These are phyloP conservation scores for Xylaria sp. DNA, from an alignment of 495 filamentous ascomycete genomes.

Conservation along the genomic window DNA sequence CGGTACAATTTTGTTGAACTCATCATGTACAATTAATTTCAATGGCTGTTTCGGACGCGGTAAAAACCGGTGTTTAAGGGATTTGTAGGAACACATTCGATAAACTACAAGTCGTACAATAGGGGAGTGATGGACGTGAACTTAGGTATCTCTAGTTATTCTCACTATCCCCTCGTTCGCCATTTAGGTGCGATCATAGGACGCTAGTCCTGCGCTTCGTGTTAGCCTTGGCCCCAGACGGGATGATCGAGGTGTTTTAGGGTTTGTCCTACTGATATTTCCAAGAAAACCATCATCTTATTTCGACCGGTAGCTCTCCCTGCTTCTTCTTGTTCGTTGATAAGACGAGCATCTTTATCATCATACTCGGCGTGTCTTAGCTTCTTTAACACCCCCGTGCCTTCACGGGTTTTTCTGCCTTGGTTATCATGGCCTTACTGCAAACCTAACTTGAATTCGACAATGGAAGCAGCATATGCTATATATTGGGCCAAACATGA, in stretches of 20 bases:
- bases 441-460: no score
- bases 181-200: neutral
- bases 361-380: neutral
- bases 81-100: conserved; percentile 13
- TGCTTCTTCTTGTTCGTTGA: neutral
- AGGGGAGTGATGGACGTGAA: neutral
- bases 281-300: neutral
- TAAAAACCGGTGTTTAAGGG: neutral
- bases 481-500: no score
- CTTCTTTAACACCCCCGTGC: neutral
- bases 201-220: neutral
- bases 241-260: neutral
- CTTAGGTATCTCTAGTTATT: neutral
- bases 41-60: neutral
- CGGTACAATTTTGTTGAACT: neutral
- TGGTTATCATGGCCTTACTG: no score
- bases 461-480: no score
- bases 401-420: no score
- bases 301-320: neutral
- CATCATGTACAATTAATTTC: conserved; percentile 5
- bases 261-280: neutral
- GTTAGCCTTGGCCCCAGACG: neutral
- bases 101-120: neutral
- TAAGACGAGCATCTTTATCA: neutral
- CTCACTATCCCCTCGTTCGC: neutral